These are phyloP conservation scores for Colletotrichum lini DNA, from an alignment of 2,329 filamentous ascomycete genomes.

Conservation along the genomic window DNA sequence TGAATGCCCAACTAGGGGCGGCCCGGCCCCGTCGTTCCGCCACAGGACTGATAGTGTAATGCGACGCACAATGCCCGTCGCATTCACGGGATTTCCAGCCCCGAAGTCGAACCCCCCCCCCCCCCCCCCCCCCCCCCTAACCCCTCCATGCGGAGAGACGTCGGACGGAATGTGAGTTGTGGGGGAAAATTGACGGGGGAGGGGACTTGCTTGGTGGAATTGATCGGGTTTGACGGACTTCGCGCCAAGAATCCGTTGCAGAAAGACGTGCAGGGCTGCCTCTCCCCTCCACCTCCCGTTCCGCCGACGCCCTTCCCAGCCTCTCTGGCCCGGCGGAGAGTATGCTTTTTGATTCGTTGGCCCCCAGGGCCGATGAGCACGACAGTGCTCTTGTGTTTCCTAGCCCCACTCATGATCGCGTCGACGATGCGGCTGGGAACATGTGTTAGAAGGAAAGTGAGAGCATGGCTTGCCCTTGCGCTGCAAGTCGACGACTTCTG, in stretches of 20 bases:
- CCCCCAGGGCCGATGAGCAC: neutral
- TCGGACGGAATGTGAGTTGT: neutral
- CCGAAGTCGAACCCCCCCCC: too few relatives aligned
- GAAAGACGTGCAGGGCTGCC: neutral
- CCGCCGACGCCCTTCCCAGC: neutral
- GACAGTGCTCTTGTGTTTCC: neutral
- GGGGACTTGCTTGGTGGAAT: neutral
- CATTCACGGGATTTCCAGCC: too few relatives aligned
- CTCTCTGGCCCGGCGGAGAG: neutral
- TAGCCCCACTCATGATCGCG: too few relatives aligned
- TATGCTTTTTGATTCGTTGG: neutral
- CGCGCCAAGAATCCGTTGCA: conserved; percentile 13
- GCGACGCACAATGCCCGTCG: neutral
- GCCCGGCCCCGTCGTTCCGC: conserved; percentile 32
- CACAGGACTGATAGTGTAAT: neutral
- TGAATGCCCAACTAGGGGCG: conserved; percentile 23
- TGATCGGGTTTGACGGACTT: conserved; percentile 9
- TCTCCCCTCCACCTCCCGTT: neutral
- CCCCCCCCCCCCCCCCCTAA: too few relatives aligned
- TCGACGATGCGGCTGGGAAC: too few relatives aligned
- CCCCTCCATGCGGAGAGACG: neutral
- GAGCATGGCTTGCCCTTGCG: neutral
- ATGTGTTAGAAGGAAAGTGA: too few relatives aligned
- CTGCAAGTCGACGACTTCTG: too few relatives aligned
- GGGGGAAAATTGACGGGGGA: neutral